These are phyloP conservation scores for Suhomyces bribrorum DNA, from an alignment of 1,139 yeast species.

Conservation along the genomic window DNA sequence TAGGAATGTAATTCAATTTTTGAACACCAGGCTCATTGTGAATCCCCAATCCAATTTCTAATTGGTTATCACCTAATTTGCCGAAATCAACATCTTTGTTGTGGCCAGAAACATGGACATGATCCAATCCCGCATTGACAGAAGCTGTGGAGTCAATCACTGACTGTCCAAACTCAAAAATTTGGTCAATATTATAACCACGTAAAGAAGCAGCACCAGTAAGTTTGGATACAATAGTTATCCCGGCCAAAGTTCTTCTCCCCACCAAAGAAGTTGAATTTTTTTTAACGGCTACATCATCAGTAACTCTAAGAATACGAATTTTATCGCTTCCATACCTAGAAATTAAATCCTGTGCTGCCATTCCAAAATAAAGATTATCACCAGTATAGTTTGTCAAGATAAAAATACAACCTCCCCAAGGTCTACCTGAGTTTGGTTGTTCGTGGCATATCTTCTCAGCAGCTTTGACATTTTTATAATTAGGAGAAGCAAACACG, in stretches of 20 bases:
- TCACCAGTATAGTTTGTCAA: constrained; percentile 3
- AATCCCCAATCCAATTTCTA: constrained; percentile 55
- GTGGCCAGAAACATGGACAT: constrained; percentile 53
- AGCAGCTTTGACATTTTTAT: constrained; percentile 1
- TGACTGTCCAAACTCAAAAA: constrained; percentile 1
- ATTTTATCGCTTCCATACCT: constrained; percentile 1
- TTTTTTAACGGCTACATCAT: constrained; percentile 1
- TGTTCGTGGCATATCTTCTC: constrained; percentile 1
- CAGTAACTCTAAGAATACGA: constrained; percentile 1
- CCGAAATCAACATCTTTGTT: constrained; percentile 29
- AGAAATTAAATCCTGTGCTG: constrained; percentile 2
- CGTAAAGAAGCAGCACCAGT: constrained; percentile 1
- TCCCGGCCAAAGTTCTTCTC: constrained; percentile 1
- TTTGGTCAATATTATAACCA: background rate
- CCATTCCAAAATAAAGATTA: constrained; percentile 2
- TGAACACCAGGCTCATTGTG: constrained; percentile 56
- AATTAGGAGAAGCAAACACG: constrained; percentile 2
- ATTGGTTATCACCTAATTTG: constrained; percentile 35
- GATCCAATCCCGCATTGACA: constrained; percentile 52
- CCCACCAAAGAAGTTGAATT: constrained; percentile 1
- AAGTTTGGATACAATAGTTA: constrained; percentile 1
- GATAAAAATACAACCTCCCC: constrained; percentile 2
- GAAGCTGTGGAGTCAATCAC: background rate
- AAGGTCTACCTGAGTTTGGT: background rate
- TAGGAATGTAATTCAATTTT: constrained; percentile 41